Conservation (phyloP, 2,329 filamentous ascomycete species). For the Sporothrix mexicana region DNA sequence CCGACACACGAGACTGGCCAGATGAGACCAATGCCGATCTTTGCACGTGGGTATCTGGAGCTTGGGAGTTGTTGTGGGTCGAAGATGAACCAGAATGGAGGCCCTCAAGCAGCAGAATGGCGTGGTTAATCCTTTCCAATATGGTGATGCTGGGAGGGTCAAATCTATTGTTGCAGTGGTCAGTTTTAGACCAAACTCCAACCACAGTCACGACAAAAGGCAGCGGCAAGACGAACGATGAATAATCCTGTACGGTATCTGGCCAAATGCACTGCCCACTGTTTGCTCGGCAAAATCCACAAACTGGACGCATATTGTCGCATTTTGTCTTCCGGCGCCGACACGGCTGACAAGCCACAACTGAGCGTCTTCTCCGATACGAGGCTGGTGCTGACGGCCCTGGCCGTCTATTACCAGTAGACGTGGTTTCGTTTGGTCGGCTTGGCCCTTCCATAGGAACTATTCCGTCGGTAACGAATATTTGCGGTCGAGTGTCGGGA, state of each 20-base stretch:
- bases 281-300: neutral
- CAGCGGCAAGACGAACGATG: neutral
- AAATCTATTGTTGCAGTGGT: neutral
- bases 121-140: neutral
- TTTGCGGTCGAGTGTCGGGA: neutral
- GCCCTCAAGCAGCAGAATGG: neutral
- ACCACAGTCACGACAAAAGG: neutral
- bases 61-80: neutral
- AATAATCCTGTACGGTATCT: neutral
- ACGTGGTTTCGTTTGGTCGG: neutral
- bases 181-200: neutral
- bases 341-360: neutral
- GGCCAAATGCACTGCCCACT: neutral
- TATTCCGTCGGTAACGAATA: neutral
- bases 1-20: neutral
- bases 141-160: neutral
- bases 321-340: neutral
- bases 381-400: neutral
- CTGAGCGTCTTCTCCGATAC: neutral
- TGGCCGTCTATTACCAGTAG: neutral
- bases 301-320: neutral
- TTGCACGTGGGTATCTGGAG: neutral
- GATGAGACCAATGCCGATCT: neutral
- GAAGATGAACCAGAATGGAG: neutral
- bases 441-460: neutral